Evolutionary conservation across 345 rosid species (phyloP).

Genomic region (Ailanthus altissimus): DNA sequence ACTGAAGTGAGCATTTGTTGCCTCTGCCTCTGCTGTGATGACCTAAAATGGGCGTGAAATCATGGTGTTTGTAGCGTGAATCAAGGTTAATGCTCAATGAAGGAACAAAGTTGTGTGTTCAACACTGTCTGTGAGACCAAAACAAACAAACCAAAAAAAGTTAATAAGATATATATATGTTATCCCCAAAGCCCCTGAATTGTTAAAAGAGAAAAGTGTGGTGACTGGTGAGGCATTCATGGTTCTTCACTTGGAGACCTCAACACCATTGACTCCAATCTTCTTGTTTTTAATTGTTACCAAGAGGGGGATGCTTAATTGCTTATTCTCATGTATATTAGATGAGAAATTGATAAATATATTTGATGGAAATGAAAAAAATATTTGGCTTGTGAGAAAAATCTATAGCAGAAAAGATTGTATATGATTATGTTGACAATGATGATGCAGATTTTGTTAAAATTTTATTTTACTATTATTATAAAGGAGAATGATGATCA

Average conservation of each 20-base stretch:
- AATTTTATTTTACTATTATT: neutral
- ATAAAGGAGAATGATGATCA: neutral
- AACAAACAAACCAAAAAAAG: too few relatives aligned
- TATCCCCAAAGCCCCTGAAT: neutral
- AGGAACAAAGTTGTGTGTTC: neutral
- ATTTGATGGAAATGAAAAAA: neutral
- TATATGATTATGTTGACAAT: neutral
- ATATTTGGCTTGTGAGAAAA: neutral
- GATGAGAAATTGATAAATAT: too few relatives aligned
- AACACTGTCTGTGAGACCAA: too few relatives aligned
- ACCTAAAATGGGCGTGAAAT: constrained; percentile 18
- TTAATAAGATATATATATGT: too few relatives aligned
- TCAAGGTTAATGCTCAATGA: constrained; percentile 1
- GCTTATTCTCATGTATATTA: too few relatives aligned
- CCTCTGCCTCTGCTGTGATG: neutral
- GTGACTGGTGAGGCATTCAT: neutral
- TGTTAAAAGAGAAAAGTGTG: neutral
- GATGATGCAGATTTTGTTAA: neutral
- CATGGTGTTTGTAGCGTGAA: constrained; percentile 28
- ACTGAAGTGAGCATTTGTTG: neutral
- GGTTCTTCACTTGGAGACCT: neutral
- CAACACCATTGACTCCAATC: neutral
- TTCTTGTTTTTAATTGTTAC: too few relatives aligned
- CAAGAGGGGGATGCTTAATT: too few relatives aligned
- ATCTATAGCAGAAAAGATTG: neutral